Evolutionary conservation across 1,284 basidiomycete species (phyloP), one percentile per base, ranked within the genome.

Genomic region (Mycena sp.): DNA sequence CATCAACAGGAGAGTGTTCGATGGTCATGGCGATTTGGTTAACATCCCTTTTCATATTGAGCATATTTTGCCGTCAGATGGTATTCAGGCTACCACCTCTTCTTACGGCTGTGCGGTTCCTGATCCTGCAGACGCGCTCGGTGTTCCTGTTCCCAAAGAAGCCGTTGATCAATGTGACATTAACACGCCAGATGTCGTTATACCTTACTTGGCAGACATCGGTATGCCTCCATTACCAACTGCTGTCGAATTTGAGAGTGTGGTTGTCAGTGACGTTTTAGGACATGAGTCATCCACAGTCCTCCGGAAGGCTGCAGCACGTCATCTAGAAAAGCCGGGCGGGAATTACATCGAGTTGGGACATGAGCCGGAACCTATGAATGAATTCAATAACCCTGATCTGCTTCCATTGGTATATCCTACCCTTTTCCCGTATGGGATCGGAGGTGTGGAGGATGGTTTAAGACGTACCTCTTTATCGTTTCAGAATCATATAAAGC

Each of bases 351-450:
- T 79, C 10, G 54, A 74, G 46, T 58, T 79, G 16, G 67, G 68
- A 7, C 76, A 79, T 67, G 71, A 63, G 23, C 40, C 61, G 3
- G 16, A 41, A 6, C 73, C 77, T 6, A 69, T 69, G 0, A 75
- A 76, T 63, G 75, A 77, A 63, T 78, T 74, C 62, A 45, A 56
- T n/a, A 73, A 77, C 59, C 74, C 72, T 2, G 9, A 45, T 5
- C 44, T 80, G 2, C 73, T 80, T 55, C 77, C 77, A 0, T 68
- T 64, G 58, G 72, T 77, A 9, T 78, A 76, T 65, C 76, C 76
- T 0, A 75, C 73, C 23, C 61, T 79, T 4, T 79, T 77, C 64
- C 79, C 77, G 0, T 80, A 74, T 65, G 77, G 80, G 2, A 63
- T 76, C 11, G 78, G 79, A 4, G 80, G 78, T 0, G 72, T 76